phyloP scores from a whole-genome alignment of 257 asterid species.

The Petunia secreta region DNA sequence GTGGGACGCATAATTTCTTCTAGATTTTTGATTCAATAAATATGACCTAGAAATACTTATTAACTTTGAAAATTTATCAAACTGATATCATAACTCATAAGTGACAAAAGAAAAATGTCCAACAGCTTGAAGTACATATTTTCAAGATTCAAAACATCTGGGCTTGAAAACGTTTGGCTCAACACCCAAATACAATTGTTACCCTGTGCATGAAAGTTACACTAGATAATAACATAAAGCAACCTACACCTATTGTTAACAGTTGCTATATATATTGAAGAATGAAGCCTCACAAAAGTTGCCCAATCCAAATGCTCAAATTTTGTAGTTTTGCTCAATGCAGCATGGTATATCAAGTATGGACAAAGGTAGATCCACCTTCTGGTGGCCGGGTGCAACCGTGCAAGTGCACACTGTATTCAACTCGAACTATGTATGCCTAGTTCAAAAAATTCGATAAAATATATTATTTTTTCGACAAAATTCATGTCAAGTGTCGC shows the following conservation, averaged over 20 bases:
- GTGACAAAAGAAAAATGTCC: no score
- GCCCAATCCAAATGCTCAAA: conserved; percentile 14
- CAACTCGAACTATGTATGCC: neutral
- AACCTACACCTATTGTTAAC: neutral
- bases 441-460: no score
- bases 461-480: neutral
- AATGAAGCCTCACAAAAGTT: neutral
- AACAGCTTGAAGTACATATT: no score
- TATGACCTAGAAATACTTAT: no score
- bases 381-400: neutral
- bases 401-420: neutral
- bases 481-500: neutral
- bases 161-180: no score
- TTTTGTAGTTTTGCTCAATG: neutral
- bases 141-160: no score
- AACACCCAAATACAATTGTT: no score
- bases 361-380: neutral
- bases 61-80: no score
- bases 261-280: neutral
- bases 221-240: neutral
- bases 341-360: neutral
- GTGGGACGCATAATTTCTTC: no score
- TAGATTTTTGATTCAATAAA: no score
- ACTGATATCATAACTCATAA: no score
- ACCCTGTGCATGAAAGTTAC: no score